Percentiles rank a stretch among this genome's conserved stretches.
phyloP scores from a whole-genome alignment of 805 yeast species.

The Candida ovalis region DNA sequence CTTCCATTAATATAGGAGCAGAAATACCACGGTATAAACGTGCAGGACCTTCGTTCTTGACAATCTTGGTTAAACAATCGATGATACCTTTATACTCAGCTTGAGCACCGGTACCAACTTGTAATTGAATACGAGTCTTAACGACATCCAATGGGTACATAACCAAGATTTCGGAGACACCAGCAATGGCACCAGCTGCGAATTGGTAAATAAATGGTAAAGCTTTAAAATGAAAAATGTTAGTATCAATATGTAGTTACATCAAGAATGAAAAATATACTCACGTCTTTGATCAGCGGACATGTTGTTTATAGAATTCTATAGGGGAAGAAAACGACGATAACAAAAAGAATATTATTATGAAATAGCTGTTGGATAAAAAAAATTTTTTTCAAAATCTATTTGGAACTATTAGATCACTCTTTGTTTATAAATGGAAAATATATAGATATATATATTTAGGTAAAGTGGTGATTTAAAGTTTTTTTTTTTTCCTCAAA shows the following conservation, averaged over 20 bases:
- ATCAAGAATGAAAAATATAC: constrained; percentile 6
- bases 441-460: no score
- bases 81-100: constrained; percentile 79
- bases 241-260: not conserved
- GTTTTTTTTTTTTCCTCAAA: no score
- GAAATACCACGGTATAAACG: constrained; percentile 89
- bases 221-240: constrained; percentile 30
- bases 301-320: constrained; percentile 2
- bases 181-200: constrained; percentile 89
- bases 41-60: constrained; percentile 78
- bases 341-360: no score
- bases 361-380: no score
- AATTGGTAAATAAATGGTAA: constrained; percentile 92
- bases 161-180: constrained; percentile 90
- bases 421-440: no score
- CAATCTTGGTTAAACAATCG: constrained; percentile 79
- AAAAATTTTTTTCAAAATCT: no score
- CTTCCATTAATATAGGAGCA: constrained; percentile 98
- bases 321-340: not conserved
- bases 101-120: constrained; percentile 48
- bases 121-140: constrained; percentile 92
- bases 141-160: constrained; percentile 98
- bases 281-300: constrained; percentile 20
- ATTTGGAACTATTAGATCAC: no score
- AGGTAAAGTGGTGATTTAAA: no score